Percentiles rank a stretch among this genome's conserved stretches.
These are phyloP conservation scores for Tuber aestivum DNA, from an alignment of 495 filamentous ascomycete genomes.

Conservation along the genomic window DNA sequence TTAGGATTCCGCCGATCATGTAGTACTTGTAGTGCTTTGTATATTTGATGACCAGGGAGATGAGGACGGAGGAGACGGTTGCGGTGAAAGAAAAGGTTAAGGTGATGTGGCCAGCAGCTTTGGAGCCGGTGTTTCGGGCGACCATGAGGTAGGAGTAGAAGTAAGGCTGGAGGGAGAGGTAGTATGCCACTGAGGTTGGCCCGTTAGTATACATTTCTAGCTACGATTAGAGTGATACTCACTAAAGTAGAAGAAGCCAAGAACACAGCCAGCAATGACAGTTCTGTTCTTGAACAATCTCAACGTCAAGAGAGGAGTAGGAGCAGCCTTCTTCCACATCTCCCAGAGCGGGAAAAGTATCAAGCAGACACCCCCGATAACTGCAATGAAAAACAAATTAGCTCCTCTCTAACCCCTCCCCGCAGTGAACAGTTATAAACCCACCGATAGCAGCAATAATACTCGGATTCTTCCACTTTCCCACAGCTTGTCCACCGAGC, in stretches of 20 bases:
- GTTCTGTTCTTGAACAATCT: slow-evolving; percentile 60
- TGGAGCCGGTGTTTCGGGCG: slow-evolving; percentile 57
- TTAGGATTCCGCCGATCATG: slow-evolving; percentile 53
- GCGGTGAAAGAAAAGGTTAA: slow-evolving; percentile 62
- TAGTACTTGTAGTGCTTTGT: slow-evolving; percentile 56
- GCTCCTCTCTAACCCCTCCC: too few relatives aligned
- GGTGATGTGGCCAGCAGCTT: slow-evolving; percentile 57
- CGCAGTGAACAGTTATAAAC: background rate
- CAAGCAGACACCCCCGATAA: slow-evolving; percentile 55
- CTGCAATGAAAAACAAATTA: slow-evolving; percentile 12
- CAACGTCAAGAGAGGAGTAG: slow-evolving; percentile 54
- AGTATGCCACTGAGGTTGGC: slow-evolving; percentile 51
- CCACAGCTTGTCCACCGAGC: slow-evolving; percentile 49
- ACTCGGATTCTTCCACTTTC: slow-evolving; percentile 53
- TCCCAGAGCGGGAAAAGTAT: slow-evolving; percentile 59
- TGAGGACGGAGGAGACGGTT: slow-evolving; percentile 57
- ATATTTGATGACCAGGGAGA: slow-evolving; percentile 60
- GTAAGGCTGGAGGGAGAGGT: slow-evolving; percentile 61
- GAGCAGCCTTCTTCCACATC: slow-evolving; percentile 51
- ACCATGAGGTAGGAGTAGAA: slow-evolving; percentile 69
- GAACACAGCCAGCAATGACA: slow-evolving; percentile 54
- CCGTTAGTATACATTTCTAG: slow-evolving; percentile 30
- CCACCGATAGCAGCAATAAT: slow-evolving; percentile 47
- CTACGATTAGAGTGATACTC: slow-evolving; percentile 26
- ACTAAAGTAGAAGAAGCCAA: slow-evolving; percentile 59